Base-by-base conservation (phyloP, 108 stramenopile species). In the Skeletonema menzelii region DNA sequence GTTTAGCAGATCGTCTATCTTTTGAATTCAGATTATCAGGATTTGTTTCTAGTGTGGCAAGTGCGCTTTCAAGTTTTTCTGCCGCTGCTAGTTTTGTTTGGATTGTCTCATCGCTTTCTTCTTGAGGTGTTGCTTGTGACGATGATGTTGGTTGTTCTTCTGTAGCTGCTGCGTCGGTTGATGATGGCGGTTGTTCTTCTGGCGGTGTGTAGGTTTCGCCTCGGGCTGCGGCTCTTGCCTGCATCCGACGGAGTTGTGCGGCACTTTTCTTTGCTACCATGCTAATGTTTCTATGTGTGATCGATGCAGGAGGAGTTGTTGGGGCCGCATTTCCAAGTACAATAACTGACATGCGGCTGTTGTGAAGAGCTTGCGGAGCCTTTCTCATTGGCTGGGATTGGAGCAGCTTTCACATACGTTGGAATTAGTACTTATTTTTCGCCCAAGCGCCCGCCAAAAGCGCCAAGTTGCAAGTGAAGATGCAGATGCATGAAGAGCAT, bases 161-260 rank as follows among this genome's bases (percentile, higher is more conserved):
- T 20, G n/a, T 17, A 24, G 17, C 20, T 0, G 49, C 22, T 4
- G 19, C 19, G 22, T 7, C 22, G 1, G 49, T 22, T 1, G 49
- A 53, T 22, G 49, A 15, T 20, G 59, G 24, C n/a, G n/a, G n/a
- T n/a, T n/a, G n/a, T 32, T 78, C 63, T 47, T 46, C 10, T 38
- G 72, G 73, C 10, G 72, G 73, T 3, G 70, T 57, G 71, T 91
- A 93, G 8, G 67, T 73, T 72, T 92, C 87, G 5, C 94, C 94
- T 28, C 94, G 77, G 32, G 80, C 75, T 14, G 74, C 85, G 1
- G 94, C 94, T 60, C 94, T 82, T 44, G 84, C 63, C 71, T 87
- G 56, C 63, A 89, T 75, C n/a, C 94, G 88, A 35, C 87, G 84
- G 15, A 95, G 80, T 69, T 92, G 88, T 10, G 94, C 89, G n/a